Conservation (phyloP, 208 protist genomes). For the Wallacemonas sp. region DNA sequence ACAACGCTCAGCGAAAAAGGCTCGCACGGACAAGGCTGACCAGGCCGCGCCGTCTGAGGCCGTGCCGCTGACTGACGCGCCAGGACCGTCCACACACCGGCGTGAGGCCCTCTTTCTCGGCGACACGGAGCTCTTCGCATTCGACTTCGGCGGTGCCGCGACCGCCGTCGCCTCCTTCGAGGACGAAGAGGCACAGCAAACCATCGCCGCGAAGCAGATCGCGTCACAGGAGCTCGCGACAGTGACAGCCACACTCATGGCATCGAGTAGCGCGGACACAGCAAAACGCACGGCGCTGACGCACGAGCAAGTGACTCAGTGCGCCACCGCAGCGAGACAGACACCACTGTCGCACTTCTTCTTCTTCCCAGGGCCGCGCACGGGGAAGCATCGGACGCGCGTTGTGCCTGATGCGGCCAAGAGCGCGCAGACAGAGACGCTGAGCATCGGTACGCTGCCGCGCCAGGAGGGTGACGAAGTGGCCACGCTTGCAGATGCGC, state of each 20-base stretch:
- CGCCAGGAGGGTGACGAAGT: constrained; percentile 1
- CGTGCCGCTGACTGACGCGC: too few relatives aligned
- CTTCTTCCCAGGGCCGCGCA: constrained; percentile 12
- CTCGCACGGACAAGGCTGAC: too few relatives aligned
- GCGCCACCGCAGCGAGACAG: background rate
- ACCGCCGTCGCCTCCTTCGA: constrained; percentile 1
- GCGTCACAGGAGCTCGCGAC: constrained; percentile 22
- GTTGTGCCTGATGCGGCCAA: background rate
- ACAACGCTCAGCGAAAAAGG: too few relatives aligned
- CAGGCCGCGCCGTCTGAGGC: too few relatives aligned
- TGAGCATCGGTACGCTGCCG: constrained; percentile 4
- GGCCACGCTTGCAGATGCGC: constrained; percentile 41
- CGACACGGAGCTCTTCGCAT: constrained; percentile 75
- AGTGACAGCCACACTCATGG: constrained; percentile 4
- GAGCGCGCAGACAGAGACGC: too few relatives aligned
- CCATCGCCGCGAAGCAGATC: background rate
- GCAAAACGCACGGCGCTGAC: background rate
- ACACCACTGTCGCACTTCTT: constrained; percentile 1
- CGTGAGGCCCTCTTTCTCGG: constrained; percentile 61
- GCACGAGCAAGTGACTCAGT: constrained; percentile 14
- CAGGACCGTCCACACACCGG: constrained; percentile 17
- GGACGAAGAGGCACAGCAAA: constrained; percentile 4
- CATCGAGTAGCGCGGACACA: background rate
- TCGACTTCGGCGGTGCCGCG: constrained; percentile 71
- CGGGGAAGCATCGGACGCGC: background rate